Base-by-base conservation (phyloP, 1,284 basidiomycete species). In the Microbotryum intermedium region DNA sequence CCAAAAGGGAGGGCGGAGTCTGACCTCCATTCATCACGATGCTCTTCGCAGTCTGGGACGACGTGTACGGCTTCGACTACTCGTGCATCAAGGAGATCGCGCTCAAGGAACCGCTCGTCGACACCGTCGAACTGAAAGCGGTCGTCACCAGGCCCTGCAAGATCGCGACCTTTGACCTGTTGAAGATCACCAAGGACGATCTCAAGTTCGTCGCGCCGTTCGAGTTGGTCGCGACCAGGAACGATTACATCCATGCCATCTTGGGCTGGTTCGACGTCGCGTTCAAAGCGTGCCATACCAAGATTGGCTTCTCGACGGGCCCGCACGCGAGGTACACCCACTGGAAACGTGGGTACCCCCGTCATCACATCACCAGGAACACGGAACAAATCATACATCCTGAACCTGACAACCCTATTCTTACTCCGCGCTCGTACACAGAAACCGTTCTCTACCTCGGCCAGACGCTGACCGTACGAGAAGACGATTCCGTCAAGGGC, bases 41-140 rank as follows among this genome's bases (percentile, higher is more conserved):
- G 16, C 23, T n/a, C 28, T 25, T 3, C 44, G 6, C 70, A 94
- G 91, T 97, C 81, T 99, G 95, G 95, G 93, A 97, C 74, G 94
- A 97, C 72, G 95, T 99, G 30, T 99, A 98, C 76, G 95, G 95
- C 48, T 98, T 99, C 76, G 92, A 99, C 78, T 99, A 92, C 78
- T 95, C 91, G 50, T 97, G 94, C 77, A 98, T 99, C 82, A 97
- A 98, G 77, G 92, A 97, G 74, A 97, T 98, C 72, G 95, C 95
- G 5, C 79, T 99, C 57, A 83, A 87, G 50, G 95, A 99, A 75
- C 95, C 95, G 47, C 79, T 99, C 25, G 95, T 99, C 42, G 95
- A 99, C 78, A 97, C 92, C 25, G 95, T 99, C 62, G 92, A 97
- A 67, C 78, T 95, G 68, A 92, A 91, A 76, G 79, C 90, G 2